Conservation (phyloP, 2,329 filamentous ascomycete genomes). For the Didymella pinodella region DNA sequence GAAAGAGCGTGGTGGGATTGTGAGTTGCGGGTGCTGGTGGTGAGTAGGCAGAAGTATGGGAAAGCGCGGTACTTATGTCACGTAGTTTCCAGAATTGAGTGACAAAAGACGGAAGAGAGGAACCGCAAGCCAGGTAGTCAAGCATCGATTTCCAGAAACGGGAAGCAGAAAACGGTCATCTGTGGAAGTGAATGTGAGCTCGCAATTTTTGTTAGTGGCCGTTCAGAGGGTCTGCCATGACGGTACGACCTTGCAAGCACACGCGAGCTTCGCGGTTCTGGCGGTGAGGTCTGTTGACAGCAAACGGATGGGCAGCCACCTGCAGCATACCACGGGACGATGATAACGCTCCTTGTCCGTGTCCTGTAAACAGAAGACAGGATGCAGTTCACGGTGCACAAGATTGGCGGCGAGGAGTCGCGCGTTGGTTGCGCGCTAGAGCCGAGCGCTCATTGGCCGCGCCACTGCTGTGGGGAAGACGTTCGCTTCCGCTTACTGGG, state of each 20-base stretch:
- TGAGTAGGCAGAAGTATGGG: conserved; percentile 18
- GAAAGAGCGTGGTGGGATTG: background rate
- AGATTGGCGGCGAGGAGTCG: conserved; percentile 14
- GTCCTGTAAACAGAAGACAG: conserved; percentile 9
- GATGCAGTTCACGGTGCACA: conserved; percentile 20
- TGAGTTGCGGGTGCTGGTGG: conserved; percentile 3
- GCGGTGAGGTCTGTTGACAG: conserved; percentile 25
- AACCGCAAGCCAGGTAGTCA: background rate
- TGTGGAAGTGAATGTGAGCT: conserved; percentile 17
- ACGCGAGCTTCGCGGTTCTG: conserved; percentile 13
- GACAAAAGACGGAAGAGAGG: background rate
- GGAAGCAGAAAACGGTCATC: conserved; percentile 7
- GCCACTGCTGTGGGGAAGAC: conserved; percentile 9
- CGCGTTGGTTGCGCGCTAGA: conserved; percentile 12
- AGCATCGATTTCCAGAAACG: conserved; percentile 1
- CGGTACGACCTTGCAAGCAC: conserved; percentile 17
- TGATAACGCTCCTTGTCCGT: conserved; percentile 11
- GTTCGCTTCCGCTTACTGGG: conserved; percentile 26
- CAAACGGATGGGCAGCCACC: conserved; percentile 13
- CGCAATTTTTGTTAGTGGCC: conserved; percentile 18
- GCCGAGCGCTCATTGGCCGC: conserved; percentile 13
- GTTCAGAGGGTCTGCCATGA: conserved; percentile 17
- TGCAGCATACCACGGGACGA: conserved; percentile 18
- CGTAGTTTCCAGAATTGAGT: conserved; percentile 14
- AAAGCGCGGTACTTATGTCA: conserved; percentile 12